Conservation (phyloP, 768 basidiomycete species). For the Pholiota microspora region DNA sequence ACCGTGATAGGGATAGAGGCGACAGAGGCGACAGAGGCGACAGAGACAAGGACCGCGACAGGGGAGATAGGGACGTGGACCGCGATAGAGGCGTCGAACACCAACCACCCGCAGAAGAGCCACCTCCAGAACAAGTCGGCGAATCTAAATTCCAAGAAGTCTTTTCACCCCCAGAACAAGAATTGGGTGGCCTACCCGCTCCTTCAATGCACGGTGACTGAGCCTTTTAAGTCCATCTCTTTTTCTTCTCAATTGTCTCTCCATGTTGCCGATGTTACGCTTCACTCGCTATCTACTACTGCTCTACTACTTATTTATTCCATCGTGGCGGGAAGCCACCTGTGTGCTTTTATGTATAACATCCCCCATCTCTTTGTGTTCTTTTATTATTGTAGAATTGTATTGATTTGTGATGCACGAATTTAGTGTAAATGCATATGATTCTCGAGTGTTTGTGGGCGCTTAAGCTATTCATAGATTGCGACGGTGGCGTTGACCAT, state of each 20-base stretch:
- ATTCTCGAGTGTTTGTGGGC: neutral
- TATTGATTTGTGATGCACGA: neutral
- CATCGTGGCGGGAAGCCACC: neutral
- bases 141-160: conserved; percentile 27
- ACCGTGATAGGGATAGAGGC: conserved; percentile 12
- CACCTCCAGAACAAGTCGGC: neutral
- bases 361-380: neutral
- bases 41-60: conserved; percentile 14
- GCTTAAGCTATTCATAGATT: neutral
- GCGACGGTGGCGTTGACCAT: neutral
- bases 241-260: neutral
- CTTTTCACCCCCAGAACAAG: conserved; percentile 23
- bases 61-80: conserved; percentile 9
- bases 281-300: neutral
- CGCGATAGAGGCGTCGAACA: conserved; percentile 15
- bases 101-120: neutral
- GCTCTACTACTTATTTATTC: neutral
- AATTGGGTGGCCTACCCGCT: conserved; percentile 15
- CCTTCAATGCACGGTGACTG: conserved; percentile 4
- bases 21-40: conserved; percentile 14
- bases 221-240: neutral
- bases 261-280: neutral
- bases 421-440: neutral
- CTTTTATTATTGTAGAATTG: neutral
- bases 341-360: neutral